Conservation (phyloP, 176 grass and related monocot species). For the Tillandsia fasciculata region DNA sequence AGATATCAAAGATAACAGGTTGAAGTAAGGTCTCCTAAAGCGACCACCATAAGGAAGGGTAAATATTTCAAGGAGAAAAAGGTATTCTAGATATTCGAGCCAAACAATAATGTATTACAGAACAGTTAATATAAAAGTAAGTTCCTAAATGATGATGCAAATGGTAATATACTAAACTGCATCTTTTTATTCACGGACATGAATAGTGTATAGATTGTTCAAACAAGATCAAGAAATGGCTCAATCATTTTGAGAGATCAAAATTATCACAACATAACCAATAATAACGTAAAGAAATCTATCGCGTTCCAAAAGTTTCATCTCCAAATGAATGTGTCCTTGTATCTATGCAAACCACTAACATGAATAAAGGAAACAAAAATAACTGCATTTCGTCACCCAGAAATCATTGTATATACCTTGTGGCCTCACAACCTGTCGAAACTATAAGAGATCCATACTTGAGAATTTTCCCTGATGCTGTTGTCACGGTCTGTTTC, state of each 20-base stretch:
- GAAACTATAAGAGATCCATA: slow-evolving; percentile 93
- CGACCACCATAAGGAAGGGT: too few relatives aligned
- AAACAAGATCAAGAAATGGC: neutral
- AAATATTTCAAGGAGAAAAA: too few relatives aligned
- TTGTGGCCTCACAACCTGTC: slow-evolving; percentile 57
- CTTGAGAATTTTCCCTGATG: slow-evolving; percentile 79
- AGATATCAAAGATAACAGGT: too few relatives aligned
- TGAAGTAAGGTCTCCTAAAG: too few relatives aligned
- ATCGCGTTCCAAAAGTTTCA: too few relatives aligned
- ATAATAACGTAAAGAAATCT: too few relatives aligned
- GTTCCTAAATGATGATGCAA: neutral
- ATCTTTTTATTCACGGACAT: too few relatives aligned
- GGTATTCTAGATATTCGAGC: neutral
- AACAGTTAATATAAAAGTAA: neutral
- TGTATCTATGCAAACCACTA: neutral
- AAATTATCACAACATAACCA: neutral
- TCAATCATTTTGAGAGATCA: neutral
- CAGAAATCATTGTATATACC: slow-evolving; percentile 27
- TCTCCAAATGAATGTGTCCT: neutral
- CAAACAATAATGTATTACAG: neutral
- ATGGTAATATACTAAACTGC: neutral
- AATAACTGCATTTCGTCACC: neutral
- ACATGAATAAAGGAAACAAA: neutral
- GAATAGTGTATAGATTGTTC: too few relatives aligned
- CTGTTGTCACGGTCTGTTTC: slow-evolving; percentile 71